These are phyloP conservation scores for Phoma herbarum DNA, from an alignment of 2,329 filamentous ascomycete species.

Conservation along the genomic window DNA sequence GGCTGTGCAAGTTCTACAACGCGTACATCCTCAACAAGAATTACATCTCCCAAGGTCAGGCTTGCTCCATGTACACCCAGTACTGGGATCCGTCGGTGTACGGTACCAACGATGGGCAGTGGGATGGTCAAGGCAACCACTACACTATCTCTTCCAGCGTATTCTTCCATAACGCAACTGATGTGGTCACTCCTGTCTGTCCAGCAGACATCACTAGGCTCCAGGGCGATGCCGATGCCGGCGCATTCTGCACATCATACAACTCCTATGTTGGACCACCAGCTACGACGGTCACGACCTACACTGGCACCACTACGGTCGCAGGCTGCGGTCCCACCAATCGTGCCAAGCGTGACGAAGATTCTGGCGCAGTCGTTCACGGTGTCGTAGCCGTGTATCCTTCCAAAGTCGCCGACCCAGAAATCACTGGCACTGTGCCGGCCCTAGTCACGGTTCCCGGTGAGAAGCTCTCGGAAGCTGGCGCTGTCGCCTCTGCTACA, in stretches of 20 bases:
- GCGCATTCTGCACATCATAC: constrained; percentile 2
- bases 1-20: constrained; percentile 46
- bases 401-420: not conserved
- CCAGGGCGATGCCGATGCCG: not conserved
- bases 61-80: constrained; percentile 34
- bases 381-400: constrained; percentile 3
- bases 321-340: constrained; percentile 2
- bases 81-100: constrained; percentile 17
- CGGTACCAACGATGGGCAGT: constrained; percentile 8
- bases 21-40: constrained; percentile 44
- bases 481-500: not conserved
- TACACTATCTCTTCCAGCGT: constrained; percentile 14
- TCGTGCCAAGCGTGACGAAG: not conserved
- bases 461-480: not conserved
- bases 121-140: constrained; percentile 1
- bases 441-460: not conserved
- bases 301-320: not conserved
- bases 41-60: constrained; percentile 39
- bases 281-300: not conserved
- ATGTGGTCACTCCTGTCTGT: constrained; percentile 5
- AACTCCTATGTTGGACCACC: constrained; percentile 3
- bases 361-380: not conserved
- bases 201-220: constrained; percentile 5
- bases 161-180: constrained; percentile 8
- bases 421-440: not conserved